Percentiles rank a stretch among this genome's conserved stretches.
These are phyloP conservation scores for Nicotiana otophora DNA, from an alignment of 257 asterid genomes.

Conservation along the genomic window DNA sequence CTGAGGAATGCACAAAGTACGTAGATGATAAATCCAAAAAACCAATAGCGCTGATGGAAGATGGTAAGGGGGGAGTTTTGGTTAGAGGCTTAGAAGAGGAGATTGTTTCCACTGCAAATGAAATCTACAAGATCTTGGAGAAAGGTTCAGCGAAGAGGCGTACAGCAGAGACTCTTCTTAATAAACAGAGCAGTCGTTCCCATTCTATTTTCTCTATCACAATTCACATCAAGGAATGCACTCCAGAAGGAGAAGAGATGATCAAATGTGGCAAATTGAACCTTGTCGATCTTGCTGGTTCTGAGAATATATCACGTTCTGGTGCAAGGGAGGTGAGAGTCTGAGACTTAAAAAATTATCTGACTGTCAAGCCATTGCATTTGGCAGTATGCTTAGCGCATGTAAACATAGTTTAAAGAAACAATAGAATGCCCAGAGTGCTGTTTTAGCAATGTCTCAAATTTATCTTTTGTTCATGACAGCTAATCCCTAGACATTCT, in stretches of 20 bases:
- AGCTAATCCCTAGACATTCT: background rate
- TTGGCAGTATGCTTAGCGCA: background rate
- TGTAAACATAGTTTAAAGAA: background rate
- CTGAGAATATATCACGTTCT: slow-evolving; percentile 95
- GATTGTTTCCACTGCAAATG: slow-evolving; percentile 87
- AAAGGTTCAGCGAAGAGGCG: slow-evolving; percentile 98
- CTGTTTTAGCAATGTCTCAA: background rate
- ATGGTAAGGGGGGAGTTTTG: slow-evolving; percentile 93
- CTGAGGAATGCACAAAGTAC: slow-evolving; percentile 70
- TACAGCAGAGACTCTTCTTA: slow-evolving; percentile 98
- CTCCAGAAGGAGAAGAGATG: slow-evolving; percentile 99
- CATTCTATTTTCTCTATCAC: slow-evolving; percentile 95
- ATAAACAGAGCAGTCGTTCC: slow-evolving; percentile 98
- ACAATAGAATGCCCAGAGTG: background rate
- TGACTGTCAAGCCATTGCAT: background rate
- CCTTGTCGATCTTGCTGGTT: slow-evolving; percentile 98
- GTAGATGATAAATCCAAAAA: slow-evolving; percentile 84
- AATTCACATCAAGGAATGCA: slow-evolving; percentile 92
- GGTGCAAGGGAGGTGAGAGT: slow-evolving; percentile 93
- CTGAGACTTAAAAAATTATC: background rate
- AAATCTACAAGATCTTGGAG: slow-evolving; percentile 85
- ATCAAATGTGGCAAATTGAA: slow-evolving; percentile 94
- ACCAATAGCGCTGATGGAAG: slow-evolving; percentile 97
- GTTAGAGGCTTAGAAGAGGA: slow-evolving; percentile 98
- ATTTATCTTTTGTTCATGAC: background rate